A percentile compares a stretch with the other conserved stretches of the same genome.
These are phyloP conservation scores for Lepidium africanum DNA, from an alignment of 345 rosid species.

Conservation along the genomic window DNA sequence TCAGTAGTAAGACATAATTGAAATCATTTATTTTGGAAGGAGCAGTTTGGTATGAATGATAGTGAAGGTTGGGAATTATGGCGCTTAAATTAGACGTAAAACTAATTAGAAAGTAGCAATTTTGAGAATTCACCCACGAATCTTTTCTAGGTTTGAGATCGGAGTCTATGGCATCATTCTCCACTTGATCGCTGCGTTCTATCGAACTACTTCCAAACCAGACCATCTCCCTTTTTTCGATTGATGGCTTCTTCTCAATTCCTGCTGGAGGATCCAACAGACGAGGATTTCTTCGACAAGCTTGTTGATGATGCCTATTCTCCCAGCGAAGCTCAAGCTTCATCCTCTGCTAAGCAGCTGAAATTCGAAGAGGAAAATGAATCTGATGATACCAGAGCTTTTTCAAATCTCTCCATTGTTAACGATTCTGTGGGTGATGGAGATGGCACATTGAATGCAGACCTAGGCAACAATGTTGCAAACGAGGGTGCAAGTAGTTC, in stretches of 20 bases:
- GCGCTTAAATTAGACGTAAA: background rate
- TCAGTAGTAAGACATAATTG: background rate
- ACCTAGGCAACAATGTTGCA: slow-evolving; percentile 14
- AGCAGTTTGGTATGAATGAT: background rate
- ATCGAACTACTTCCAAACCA: too few relatives aligned
- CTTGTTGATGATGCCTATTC: slow-evolving; percentile 63
- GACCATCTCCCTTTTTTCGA: background rate
- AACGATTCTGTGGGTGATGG: slow-evolving; percentile 27
- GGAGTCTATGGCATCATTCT: background rate
- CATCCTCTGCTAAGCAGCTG: slow-evolving; percentile 12
- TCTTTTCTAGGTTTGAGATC: background rate
- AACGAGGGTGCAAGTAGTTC: slow-evolving; percentile 12
- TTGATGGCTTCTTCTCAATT: slow-evolving; percentile 77
- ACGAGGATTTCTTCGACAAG: slow-evolving; percentile 89
- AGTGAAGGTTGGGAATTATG: background rate
- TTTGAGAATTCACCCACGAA: background rate
- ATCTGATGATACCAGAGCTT: slow-evolving; percentile 51
- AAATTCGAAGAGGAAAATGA: slow-evolving; percentile 34
- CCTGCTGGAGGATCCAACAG: slow-evolving; percentile 87
- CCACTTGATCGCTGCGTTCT: slow-evolving; percentile 1
- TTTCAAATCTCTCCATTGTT: slow-evolving; percentile 46
- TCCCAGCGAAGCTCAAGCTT: slow-evolving; percentile 5
- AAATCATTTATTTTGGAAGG: background rate
- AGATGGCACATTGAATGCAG: slow-evolving; percentile 19
- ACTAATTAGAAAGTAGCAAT: background rate